phyloP scores from a whole-genome alignment of 768 basidiomycete species.

The Suillus sp. region DNA sequence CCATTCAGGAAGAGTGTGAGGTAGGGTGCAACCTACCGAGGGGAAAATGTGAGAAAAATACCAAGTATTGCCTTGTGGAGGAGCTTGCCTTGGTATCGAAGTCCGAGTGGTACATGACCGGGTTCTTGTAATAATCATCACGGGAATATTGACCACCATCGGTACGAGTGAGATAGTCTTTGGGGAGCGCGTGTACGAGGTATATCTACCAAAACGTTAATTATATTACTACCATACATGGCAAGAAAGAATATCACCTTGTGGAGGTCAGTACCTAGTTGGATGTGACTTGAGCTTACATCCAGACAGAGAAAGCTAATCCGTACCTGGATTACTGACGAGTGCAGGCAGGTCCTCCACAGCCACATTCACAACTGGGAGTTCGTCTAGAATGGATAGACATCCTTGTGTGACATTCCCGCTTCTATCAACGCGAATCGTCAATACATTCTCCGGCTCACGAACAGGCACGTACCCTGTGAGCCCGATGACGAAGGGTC shows the following conservation, averaged over 20 bases:
- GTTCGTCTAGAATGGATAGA: conserved; percentile 67
- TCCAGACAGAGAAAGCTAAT: not conserved
- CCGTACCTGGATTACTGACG: conserved; percentile 53
- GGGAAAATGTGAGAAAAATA: not conserved
- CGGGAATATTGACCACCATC: conserved; percentile 64
- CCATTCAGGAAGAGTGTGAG: conserved; percentile 86
- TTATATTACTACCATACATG: not conserved
- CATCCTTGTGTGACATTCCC: conserved; percentile 86
- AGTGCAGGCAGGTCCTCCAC: conserved; percentile 60
- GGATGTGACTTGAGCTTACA: not conserved
- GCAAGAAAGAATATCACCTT: conserved; percentile 45
- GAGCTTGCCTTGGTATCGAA: conserved; percentile 65
- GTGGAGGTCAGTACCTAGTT: conserved; percentile 53
- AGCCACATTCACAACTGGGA: conserved; percentile 62
- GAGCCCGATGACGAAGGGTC: conserved; percentile 79
- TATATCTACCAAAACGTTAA: conserved; percentile 55
- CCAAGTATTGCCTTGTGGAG: not conserved
- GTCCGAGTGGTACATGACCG: conserved; percentile 61
- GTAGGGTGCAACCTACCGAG: conserved; percentile 76
- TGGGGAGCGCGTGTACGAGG: conserved; percentile 67
- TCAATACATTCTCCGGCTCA: conserved; percentile 5
- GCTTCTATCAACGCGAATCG: conserved; percentile 42
- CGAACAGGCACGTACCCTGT: conserved; percentile 61
- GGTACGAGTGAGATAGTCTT: conserved; percentile 66
- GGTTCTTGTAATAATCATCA: conserved; percentile 71